phyloP scores from a whole-genome alignment of 768 basidiomycete species.

The Suillus plorans region DNA sequence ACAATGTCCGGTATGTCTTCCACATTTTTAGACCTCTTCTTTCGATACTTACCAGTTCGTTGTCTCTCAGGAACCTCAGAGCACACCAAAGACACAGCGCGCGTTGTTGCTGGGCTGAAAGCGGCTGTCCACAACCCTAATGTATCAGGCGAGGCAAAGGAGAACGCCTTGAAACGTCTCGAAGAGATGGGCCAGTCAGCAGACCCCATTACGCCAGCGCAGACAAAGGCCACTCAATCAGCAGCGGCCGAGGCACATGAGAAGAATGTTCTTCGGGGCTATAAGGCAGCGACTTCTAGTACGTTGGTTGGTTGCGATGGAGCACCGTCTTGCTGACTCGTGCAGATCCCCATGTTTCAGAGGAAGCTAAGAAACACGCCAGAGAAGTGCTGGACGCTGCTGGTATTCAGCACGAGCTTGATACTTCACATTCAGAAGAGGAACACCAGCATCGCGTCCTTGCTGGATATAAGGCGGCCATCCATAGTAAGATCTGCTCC shows the following conservation, averaged over 20 bases:
- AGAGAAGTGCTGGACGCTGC: constrained; percentile 50
- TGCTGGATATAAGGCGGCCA: constrained; percentile 57
- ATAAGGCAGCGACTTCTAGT: constrained; percentile 51
- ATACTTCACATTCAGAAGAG: constrained; percentile 28
- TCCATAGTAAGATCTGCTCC: constrained; percentile 36
- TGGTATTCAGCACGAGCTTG: constrained; percentile 35
- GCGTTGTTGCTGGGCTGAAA: constrained; percentile 57
- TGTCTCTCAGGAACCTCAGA: constrained; percentile 16
- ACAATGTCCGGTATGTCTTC: constrained; percentile 13
- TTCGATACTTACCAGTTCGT: background rate
- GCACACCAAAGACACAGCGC: constrained; percentile 39
- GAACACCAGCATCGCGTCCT: constrained; percentile 48
- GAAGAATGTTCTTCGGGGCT: constrained; percentile 39
- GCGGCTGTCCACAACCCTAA: constrained; percentile 59
- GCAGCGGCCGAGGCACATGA: constrained; percentile 9
- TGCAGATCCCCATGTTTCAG: constrained; percentile 45
- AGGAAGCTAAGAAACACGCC: constrained; percentile 52
- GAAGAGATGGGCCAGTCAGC: constrained; percentile 34
- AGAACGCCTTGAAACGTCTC: constrained; percentile 46
- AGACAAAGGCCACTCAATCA: background rate
- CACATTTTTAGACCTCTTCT: background rate
- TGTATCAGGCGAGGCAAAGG: constrained; percentile 55
- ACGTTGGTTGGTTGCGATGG: constrained; percentile 7
- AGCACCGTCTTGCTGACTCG: background rate
- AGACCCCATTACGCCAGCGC: constrained; percentile 1